Evolutionary conservation across 352 stramenopile species (phyloP).

Genomic region (Pythium grandisporangium): DNA sequence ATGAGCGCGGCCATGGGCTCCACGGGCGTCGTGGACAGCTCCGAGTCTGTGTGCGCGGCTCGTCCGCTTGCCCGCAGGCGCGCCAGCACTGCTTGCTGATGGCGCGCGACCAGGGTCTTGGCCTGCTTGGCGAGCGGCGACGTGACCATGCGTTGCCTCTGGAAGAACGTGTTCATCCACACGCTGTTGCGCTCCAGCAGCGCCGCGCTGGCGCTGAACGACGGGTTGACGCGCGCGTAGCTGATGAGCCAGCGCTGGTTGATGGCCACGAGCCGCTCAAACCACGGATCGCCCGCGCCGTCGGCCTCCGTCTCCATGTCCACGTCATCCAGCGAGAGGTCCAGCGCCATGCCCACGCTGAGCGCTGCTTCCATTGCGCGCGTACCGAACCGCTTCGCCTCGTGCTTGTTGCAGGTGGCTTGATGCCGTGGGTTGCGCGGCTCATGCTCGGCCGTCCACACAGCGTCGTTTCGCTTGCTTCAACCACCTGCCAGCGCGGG

Average conservation of each 20-base stretch:
- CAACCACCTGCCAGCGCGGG: too few relatives aligned
- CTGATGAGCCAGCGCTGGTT: slow-evolving; percentile 62
- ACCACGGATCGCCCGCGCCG: slow-evolving; percentile 12
- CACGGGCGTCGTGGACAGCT: slow-evolving; percentile 35
- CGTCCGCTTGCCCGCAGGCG: slow-evolving; percentile 20
- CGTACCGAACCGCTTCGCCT: too few relatives aligned
- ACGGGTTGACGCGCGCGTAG: slow-evolving; percentile 46
- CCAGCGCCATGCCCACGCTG: slow-evolving; percentile 20
- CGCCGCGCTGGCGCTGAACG: slow-evolving; percentile 37
- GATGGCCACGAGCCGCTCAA: slow-evolving; percentile 36
- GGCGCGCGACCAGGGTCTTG: slow-evolving; percentile 38
- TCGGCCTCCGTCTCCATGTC: too few relatives aligned
- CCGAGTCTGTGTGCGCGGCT: slow-evolving; percentile 26
- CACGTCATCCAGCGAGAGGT: slow-evolving; percentile 28
- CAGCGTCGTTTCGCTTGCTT: too few relatives aligned
- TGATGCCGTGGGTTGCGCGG: too few relatives aligned
- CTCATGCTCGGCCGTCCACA: too few relatives aligned
- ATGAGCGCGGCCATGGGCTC: slow-evolving; percentile 58
- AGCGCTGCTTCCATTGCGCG: slow-evolving; percentile 6
- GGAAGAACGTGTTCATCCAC: slow-evolving; percentile 79
- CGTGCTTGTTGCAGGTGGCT: too few relatives aligned
- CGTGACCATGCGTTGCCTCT: slow-evolving; percentile 68
- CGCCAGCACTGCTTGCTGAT: slow-evolving; percentile 31
- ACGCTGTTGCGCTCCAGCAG: slow-evolving; percentile 60
- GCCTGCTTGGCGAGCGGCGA: slow-evolving; percentile 45